These are phyloP conservation scores for Cryphonectria naterciae DNA, from an alignment of 2,329 filamentous ascomycete genomes.

Conservation along the genomic window DNA sequence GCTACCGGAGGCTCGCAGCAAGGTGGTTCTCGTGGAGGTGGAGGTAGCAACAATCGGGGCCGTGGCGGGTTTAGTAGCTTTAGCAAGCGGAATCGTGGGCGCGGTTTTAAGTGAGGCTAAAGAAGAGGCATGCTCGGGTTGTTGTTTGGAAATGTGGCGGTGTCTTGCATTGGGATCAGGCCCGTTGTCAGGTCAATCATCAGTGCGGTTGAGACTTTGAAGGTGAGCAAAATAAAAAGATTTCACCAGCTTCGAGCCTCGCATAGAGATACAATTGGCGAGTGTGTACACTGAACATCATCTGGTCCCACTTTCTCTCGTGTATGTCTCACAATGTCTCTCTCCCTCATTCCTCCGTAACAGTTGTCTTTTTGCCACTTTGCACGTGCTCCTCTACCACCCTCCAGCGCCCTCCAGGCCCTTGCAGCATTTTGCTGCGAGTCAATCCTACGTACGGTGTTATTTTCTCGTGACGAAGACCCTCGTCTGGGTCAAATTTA, in stretches of 20 bases:
- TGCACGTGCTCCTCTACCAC: neutral
- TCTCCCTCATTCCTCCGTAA: neutral
- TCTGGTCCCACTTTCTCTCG: neutral
- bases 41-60: conserved; percentile 15
- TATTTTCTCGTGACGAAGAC: neutral
- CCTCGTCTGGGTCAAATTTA: neutral
- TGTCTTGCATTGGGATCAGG: neutral
- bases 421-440: neutral
- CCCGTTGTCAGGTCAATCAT: neutral
- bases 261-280: neutral
- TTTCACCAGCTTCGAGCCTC: neutral
- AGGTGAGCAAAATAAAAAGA: neutral
- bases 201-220: neutral
- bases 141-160: neutral
- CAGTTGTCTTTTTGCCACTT: neutral
- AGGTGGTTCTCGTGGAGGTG: conserved; percentile 13
- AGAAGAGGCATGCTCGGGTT: neutral
- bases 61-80: conserved; percentile 26
- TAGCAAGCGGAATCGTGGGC: conserved; percentile 15
- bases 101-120: conserved; percentile 11
- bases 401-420: neutral
- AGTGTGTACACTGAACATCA: neutral
- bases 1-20: conserved; percentile 2
- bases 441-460: neutral
- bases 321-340: neutral